Evolutionary conservation across 352 stramenopile species (phyloP), one percentile per base, ranked within the genome.

Genomic region (Phytopythium oedochilum): DNA sequence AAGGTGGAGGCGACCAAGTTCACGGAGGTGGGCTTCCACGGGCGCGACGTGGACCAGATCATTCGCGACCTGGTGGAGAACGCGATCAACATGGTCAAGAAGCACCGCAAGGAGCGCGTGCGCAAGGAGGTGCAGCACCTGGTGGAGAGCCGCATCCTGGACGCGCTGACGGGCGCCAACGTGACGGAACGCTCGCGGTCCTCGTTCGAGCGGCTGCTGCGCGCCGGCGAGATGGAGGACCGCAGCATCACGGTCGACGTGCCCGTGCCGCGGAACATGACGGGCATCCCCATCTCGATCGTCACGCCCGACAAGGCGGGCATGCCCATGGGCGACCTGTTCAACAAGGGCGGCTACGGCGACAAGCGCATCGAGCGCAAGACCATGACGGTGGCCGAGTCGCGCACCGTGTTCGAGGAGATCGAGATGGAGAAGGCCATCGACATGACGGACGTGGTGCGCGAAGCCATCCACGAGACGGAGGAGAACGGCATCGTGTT

Each of bases 1-100:
- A 99, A 99, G 66, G 86, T 97, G 29, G 97, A 99, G 70, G 97
- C 97, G 9, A 99, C 97, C 34, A 99, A 99, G 80, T 99, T 99
- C 71, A 99, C 97, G 2, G 97, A 99, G 80, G 97, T 99, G 40
- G 97, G 97, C 23, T 99, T 99, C 68, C 97, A 99, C 72, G 97
- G 97, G 45, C 79, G 96, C n/a, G 97, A 99, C 73, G 97, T 99
- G 15, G 97, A 99, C 79, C 86, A 98, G 67, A 99, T 99, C 73
- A 99, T 99, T 63, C 91, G 95, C 46, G 97, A 99, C 64, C 88
- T 99, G 28, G 95, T 99, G 52, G 97, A 99, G 71, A 96, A 98
- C 47, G 88, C 88, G 35, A 98, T 99, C 63, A 93, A 93, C 57
- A 86, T 99, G 72, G 96, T 97, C 10, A 98, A 98, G 76, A 98